Evolutionary conservation across 495 filamentous ascomycete genomes (phyloP).

Genomic region (Annulohypoxylon moriforme): DNA sequence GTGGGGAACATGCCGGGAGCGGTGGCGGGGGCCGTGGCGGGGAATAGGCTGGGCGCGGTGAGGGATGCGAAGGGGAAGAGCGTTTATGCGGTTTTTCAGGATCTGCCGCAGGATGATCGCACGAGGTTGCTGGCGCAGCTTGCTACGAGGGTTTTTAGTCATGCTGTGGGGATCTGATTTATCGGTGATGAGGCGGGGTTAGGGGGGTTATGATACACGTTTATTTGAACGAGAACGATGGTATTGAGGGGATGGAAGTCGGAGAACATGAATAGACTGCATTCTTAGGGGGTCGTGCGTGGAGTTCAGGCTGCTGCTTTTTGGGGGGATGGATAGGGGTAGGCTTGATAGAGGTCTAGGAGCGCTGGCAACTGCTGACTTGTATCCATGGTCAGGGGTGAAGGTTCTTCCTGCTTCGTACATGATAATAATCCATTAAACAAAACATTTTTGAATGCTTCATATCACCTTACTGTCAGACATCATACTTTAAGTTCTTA

Average conservation of each 20-base stretch:
- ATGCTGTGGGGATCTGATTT: constrained; percentile 58
- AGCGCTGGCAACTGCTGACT: neutral
- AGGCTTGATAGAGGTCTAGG: neutral
- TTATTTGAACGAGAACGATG: neutral
- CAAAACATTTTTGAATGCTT: neutral
- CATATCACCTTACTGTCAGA: too few species aligned
- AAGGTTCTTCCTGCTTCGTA: neutral
- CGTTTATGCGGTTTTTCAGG: constrained; percentile 90
- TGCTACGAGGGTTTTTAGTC: constrained; percentile 77
- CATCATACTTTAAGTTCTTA: too few species aligned
- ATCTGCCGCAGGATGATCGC: constrained; percentile 83
- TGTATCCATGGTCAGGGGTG: neutral
- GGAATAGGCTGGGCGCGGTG: constrained; percentile 87
- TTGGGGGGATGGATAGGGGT: constrained; percentile 13
- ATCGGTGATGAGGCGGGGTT: neutral
- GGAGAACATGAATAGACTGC: constrained; percentile 3
- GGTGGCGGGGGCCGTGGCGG: constrained; percentile 90
- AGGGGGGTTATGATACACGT: neutral
- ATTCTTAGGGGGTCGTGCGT: constrained; percentile 17
- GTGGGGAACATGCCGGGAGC: constrained; percentile 90
- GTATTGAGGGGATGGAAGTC: neutral
- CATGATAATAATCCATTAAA: neutral
- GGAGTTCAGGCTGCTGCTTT: constrained; percentile 24
- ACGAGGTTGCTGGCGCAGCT: constrained; percentile 80
- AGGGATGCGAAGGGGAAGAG: constrained; percentile 93